Evolutionary conservation across 116 monocot species (phyloP).

Genomic region (Dioscorea cayenensis): DNA sequence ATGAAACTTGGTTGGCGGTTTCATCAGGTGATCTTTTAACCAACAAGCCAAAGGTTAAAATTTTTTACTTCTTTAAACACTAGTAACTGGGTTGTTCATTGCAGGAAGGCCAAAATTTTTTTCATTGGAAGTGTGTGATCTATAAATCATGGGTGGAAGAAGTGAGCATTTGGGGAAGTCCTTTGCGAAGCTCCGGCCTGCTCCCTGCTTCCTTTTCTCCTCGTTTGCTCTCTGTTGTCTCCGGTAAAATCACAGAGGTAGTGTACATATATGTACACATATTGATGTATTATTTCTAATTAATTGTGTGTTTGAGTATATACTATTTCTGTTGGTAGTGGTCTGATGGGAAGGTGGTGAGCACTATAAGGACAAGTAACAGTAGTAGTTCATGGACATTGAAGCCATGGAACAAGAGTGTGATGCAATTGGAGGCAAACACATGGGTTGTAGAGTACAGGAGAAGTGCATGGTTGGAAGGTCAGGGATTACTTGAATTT

Average conservation of each 20-base stretch:
- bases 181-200: not conserved
- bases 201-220: not conserved
- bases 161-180: conserved; percentile 4
- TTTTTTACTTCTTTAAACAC: not conserved
- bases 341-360: not conserved
- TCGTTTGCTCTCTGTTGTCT: not conserved
- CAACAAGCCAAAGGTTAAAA: not conserved
- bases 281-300: not conserved
- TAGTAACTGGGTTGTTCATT: not conserved
- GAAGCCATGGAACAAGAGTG: not conserved
- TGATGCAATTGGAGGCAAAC: not conserved
- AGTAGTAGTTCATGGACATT: not conserved
- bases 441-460: not conserved
- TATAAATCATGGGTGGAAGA: not conserved
- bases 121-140: conserved; percentile 4
- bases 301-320: not conserved
- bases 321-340: not conserved
- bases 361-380: not conserved
- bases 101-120: not conserved
- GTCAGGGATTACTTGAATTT: not conserved
- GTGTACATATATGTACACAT: not conserved
- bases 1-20: not conserved
- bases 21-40: not conserved
- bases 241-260: conserved; percentile 1
- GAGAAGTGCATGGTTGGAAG: not conserved